Evolutionary conservation across 1,284 basidiomycete genomes (phyloP).

Genomic region (Heterobasidion irregulare): DNA sequence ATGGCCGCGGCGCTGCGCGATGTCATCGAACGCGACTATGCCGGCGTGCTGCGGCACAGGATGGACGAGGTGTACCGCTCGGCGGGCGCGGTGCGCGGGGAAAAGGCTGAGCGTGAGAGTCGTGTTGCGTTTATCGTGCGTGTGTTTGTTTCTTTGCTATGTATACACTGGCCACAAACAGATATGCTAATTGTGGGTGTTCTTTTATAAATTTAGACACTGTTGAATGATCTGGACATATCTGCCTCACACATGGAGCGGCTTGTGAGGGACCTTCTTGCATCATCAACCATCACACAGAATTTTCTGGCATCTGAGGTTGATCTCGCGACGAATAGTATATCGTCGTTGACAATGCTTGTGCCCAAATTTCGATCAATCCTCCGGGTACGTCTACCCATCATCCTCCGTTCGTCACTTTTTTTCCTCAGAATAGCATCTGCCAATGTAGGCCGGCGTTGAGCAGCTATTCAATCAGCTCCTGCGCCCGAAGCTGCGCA

Average conservation of each 20-base stretch:
- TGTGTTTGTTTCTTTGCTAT: not conserved
- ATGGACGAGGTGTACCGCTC: conserved; percentile 82
- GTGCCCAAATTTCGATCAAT: conserved; percentile 62
- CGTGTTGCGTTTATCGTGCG: conserved; percentile 75
- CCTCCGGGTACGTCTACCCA: conserved; percentile 44
- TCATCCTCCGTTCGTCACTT: not conserved
- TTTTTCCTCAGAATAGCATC: not conserved
- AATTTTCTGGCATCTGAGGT: conserved; percentile 64
- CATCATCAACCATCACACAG: conserved; percentile 51
- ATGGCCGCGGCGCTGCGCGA: conserved; percentile 60
- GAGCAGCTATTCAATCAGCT: conserved; percentile 95
- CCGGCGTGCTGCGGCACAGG: conserved; percentile 69
- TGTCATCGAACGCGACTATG: conserved; percentile 76
- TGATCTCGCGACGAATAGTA: conserved; percentile 31
- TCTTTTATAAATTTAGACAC: conserved; percentile 40
- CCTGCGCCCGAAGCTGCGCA: conserved; percentile 77
- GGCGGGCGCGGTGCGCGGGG: conserved; percentile 43
- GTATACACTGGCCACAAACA: not conserved
- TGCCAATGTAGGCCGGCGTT: conserved; percentile 56
- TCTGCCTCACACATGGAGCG: conserved; percentile 83
- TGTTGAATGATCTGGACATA: conserved; percentile 85
- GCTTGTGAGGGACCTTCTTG: conserved; percentile 62
- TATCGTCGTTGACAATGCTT: conserved; percentile 44
- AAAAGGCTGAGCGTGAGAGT: conserved; percentile 74
- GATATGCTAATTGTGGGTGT: not conserved